phyloP scores from a whole-genome alignment of 164 flowering plant genomes.

The Hamamelis virginiana region DNA sequence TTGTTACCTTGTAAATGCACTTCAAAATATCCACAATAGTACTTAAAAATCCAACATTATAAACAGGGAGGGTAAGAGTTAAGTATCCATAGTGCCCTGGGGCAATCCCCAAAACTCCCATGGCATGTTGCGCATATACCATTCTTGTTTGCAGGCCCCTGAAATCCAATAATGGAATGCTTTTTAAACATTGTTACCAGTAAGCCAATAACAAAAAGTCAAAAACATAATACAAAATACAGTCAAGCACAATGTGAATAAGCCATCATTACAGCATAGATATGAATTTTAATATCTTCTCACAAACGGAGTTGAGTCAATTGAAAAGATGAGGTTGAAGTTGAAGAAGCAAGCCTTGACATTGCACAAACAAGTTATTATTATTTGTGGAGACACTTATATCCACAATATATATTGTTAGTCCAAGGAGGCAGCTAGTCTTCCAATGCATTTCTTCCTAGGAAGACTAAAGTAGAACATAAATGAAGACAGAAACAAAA shows the following conservation, averaged over 20 bases:
- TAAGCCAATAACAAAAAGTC: neutral
- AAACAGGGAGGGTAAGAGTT: conserved; percentile 71
- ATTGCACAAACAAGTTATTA: too few species aligned
- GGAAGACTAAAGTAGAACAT: too few species aligned
- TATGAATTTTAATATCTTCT: too few species aligned
- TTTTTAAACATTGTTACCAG: neutral
- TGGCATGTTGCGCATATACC: conserved; percentile 63
- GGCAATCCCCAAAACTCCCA: conserved; percentile 55
- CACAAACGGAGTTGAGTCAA: too few species aligned
- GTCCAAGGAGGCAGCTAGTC: too few species aligned
- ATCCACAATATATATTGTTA: too few species aligned
- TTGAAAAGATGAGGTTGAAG: too few species aligned
- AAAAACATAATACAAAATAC: neutral
- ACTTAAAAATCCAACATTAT: conserved; percentile 63
- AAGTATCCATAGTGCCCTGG: conserved; percentile 90
- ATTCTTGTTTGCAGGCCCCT: conserved; percentile 77
- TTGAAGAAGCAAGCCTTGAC: too few species aligned
- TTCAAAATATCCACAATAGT: conserved; percentile 62
- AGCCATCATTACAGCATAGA: too few species aligned
- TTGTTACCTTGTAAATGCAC: conserved; percentile 87
- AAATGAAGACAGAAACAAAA: too few species aligned
- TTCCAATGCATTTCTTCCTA: too few species aligned
- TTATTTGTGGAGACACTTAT: too few species aligned
- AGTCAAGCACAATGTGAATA: neutral
- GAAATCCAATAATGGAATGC: conserved; percentile 17